These are phyloP conservation scores for Forsythia suspensa DNA, from an alignment of 257 asterid species.

Conservation along the genomic window DNA sequence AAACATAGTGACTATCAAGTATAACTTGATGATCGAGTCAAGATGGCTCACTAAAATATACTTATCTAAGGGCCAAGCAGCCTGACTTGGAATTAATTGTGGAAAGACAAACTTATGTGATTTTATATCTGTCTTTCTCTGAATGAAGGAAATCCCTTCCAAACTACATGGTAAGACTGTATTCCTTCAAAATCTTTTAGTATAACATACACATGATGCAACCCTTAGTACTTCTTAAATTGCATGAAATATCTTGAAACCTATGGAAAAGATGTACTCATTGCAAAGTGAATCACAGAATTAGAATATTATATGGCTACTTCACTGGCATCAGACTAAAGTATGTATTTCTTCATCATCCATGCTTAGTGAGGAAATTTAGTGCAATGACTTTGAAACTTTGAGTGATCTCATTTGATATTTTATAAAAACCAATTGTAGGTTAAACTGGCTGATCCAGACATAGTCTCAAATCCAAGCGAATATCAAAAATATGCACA, in stretches of 20 bases:
- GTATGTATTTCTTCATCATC: conserved; percentile 12
- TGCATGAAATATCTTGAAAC: conserved; percentile 1
- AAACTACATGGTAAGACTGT: not conserved
- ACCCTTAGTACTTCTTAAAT: not conserved
- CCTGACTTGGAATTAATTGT: conserved; percentile 2
- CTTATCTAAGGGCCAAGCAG: not conserved
- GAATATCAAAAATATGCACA: conserved; percentile 93
- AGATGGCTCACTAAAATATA: not conserved
- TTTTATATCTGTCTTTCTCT: not conserved
- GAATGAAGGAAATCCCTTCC: not conserved
- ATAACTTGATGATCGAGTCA: conserved; percentile 8
- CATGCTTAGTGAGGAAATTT: conserved; percentile 13
- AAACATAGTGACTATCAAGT: not conserved
- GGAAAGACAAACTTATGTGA: not conserved
- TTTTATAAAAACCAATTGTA: conserved; percentile 24
- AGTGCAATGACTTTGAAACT: conserved; percentile 4
- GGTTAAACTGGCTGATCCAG: conserved; percentile 96
- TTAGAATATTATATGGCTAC: not conserved
- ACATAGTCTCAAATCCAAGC: conserved; percentile 78
- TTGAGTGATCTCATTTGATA: conserved; percentile 1
- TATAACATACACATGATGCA: not conserved
- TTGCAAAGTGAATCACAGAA: conserved; percentile 2
- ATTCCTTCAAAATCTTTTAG: not conserved
- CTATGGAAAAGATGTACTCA: not conserved
- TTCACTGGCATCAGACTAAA: conserved; percentile 4